phyloP scores from a whole-genome alignment of 208 protist species.

The Phytomonas sp. region DNA sequence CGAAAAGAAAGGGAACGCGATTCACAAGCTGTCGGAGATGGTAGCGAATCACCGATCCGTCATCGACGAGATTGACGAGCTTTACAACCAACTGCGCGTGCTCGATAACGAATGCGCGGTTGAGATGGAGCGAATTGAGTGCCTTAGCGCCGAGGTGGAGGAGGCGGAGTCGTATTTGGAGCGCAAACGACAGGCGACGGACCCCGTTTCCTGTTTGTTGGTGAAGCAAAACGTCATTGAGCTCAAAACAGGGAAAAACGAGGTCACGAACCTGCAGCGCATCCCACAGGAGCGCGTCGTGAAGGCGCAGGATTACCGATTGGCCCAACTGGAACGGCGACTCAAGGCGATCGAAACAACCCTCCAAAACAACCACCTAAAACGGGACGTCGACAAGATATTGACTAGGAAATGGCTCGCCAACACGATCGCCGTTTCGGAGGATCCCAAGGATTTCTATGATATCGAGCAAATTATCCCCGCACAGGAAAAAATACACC shows the following conservation, averaged over 20 bases:
- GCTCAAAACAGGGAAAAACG: conserved; percentile 43
- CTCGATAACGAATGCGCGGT: conserved; percentile 50
- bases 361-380: conserved; percentile 52
- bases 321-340: conserved; percentile 65
- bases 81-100: conserved; percentile 80
- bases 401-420: conserved; percentile 45
- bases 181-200: conserved; percentile 22
- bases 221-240: conserved; percentile 50
- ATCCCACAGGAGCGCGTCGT: conserved; percentile 75
- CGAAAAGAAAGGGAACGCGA: conserved; percentile 58
- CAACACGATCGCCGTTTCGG: conserved; percentile 33
- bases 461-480: conserved; percentile 78
- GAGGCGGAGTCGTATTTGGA: conserved; percentile 41
- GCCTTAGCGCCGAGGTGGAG: conserved; percentile 34
- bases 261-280: conserved; percentile 44
- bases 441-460: conserved; percentile 25
- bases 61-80: conserved; percentile 55
- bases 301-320: conserved; percentile 81
- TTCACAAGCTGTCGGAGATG: conserved; percentile 29
- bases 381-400: conserved; percentile 43
- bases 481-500: conserved; percentile 75
- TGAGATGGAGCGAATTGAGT: conserved; percentile 41
- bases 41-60: conserved; percentile 37
- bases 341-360: conserved; percentile 52
- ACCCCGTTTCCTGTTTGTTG: conserved; percentile 31